Evolutionary conservation across 2,329 filamentous ascomycete genomes (phyloP).

Genomic region (Diaporthe velutina): DNA sequence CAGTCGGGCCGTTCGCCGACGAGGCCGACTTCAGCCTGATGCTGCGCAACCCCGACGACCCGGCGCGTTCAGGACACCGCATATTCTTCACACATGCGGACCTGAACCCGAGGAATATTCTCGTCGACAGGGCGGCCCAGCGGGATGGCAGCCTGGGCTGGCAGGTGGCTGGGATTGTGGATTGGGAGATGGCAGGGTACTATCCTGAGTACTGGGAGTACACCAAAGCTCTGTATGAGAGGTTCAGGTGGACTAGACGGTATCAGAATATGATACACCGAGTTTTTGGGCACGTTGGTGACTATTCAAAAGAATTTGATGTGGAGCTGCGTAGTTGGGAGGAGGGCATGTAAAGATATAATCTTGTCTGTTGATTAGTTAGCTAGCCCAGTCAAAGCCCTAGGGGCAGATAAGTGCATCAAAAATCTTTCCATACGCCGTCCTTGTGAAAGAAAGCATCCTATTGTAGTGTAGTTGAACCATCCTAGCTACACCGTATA

Average conservation of each 20-base stretch:
- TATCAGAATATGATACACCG: background rate
- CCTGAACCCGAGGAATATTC: background rate
- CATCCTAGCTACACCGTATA: too few relatives aligned
- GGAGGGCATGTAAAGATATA: background rate
- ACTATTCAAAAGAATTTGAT: background rate
- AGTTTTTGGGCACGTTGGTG: background rate
- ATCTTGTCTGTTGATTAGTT: too few relatives aligned
- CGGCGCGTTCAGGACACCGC: background rate
- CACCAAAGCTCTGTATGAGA: background rate
- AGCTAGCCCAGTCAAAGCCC: too few relatives aligned
- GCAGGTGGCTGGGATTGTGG: background rate
- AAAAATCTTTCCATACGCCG: too few relatives aligned
- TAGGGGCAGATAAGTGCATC: too few relatives aligned
- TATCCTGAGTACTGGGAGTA: slow-evolving; percentile 3
- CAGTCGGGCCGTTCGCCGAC: background rate
- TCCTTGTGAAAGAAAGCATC: too few relatives aligned
- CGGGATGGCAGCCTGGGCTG: background rate
- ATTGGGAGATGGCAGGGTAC: background rate
- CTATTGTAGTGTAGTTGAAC: too few relatives aligned
- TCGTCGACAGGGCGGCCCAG: background rate
- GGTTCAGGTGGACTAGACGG: background rate
- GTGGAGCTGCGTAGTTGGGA: background rate
- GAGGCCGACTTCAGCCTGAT: background rate
- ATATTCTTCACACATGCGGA: background rate
- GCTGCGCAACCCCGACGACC: background rate